Evolutionary conservation across 2,329 filamentous ascomycete species (phyloP).

Genomic region (Ophiognomonia clavigignenti-juglandacearum): DNA sequence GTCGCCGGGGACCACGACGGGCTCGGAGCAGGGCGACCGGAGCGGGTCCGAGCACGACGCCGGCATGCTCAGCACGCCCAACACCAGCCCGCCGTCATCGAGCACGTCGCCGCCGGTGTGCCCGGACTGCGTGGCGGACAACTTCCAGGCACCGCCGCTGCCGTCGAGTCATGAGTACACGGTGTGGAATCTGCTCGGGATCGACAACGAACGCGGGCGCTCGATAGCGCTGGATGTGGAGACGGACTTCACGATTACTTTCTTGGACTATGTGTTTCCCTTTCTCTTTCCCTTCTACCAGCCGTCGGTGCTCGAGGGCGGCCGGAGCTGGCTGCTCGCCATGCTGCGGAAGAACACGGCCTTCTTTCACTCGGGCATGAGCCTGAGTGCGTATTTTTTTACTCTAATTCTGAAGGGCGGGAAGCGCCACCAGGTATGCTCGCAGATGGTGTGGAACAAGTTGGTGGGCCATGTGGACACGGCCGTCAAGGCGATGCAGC

Average conservation of each 20-base stretch:
- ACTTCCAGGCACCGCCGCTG: background rate
- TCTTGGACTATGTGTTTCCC: slow-evolving; percentile 58
- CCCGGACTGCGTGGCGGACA: slow-evolving; percentile 9
- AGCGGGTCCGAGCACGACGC: slow-evolving; percentile 4
- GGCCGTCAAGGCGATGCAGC: slow-evolving; percentile 50
- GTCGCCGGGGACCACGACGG: no score
- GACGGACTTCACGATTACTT: slow-evolving; percentile 46
- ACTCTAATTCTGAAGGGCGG: slow-evolving; percentile 36
- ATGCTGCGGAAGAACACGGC: slow-evolving; percentile 52
- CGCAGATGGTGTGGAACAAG: slow-evolving; percentile 30
- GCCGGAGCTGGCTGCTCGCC: slow-evolving; percentile 55
- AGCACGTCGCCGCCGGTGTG: slow-evolving; percentile 11
- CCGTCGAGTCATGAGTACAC: slow-evolving; percentile 8
- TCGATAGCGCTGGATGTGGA: slow-evolving; percentile 16
- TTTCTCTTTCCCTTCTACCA: slow-evolving; percentile 60
- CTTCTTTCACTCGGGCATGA: slow-evolving; percentile 52
- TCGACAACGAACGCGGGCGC: slow-evolving; percentile 9
- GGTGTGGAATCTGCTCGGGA: slow-evolving; percentile 13
- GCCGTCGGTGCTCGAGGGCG: slow-evolving; percentile 50
- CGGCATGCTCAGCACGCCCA: slow-evolving; percentile 3
- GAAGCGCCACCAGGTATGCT: slow-evolving; percentile 29
- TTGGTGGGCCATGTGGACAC: slow-evolving; percentile 40
- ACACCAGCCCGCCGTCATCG: slow-evolving; percentile 10
- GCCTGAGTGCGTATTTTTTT: slow-evolving; percentile 54
- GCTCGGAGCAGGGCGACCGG: slow-evolving; percentile 5